Evolutionary conservation across 768 basidiomycete species (phyloP).

Genomic region (Gautieria morchelliformis): DNA sequence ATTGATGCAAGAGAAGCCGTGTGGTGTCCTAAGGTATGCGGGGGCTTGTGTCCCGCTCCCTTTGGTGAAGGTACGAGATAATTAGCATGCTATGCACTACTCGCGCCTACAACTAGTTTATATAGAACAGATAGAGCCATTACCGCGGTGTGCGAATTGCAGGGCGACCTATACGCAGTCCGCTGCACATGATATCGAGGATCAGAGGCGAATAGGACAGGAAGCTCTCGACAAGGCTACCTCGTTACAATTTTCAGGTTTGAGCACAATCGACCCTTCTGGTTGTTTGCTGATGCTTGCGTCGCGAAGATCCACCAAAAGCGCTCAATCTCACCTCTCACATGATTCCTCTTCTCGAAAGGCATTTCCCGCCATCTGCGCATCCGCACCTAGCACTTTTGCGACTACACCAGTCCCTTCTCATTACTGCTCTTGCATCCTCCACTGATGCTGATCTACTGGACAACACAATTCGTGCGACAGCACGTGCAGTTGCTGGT

Average conservation of each 20-base stretch:
- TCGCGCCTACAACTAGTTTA: neutral
- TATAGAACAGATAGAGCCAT: neutral
- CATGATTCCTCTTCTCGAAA: conserved; percentile 52
- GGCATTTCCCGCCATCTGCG: conserved; percentile 50
- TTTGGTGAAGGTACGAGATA: neutral
- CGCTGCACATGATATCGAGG: conserved; percentile 44
- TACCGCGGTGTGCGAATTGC: conserved; percentile 40
- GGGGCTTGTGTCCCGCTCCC: conserved; percentile 40
- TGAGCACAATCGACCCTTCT: neutral
- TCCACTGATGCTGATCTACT: conserved; percentile 18
- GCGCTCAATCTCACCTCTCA: conserved; percentile 53
- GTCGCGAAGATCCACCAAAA: conserved; percentile 41
- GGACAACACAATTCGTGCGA: conserved; percentile 51
- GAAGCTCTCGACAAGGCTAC: conserved; percentile 70
- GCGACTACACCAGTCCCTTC: conserved; percentile 62
- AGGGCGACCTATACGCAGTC: conserved; percentile 39
- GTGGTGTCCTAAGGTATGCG: conserved; percentile 60
- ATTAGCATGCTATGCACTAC: no score
- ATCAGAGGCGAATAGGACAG: conserved; percentile 43
- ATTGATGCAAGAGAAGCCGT: conserved; percentile 63
- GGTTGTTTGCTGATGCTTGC: neutral
- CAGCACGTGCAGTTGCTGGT: conserved; percentile 45
- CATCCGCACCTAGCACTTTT: conserved; percentile 72
- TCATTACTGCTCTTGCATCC: conserved; percentile 40
- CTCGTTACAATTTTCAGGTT: conserved; percentile 46